Base-by-base conservation (phyloP, 1,284 basidiomycete genomes). In the Papiliotrema flavescens region DNA sequence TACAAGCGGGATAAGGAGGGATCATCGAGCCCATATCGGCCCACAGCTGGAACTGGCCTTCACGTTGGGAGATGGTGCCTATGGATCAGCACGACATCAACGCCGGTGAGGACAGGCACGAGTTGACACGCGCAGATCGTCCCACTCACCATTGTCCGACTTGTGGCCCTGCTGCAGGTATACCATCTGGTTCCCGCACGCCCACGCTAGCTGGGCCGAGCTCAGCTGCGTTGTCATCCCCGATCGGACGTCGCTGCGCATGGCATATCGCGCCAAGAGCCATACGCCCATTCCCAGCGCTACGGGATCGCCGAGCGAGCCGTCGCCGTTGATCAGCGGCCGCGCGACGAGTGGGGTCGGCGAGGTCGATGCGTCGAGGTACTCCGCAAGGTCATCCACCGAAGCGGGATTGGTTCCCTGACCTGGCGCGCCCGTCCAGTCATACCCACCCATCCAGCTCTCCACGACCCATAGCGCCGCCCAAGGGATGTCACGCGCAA, bases 1-100 rank as follows among this genome's bases (percentile, higher is more conserved):
- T 22, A 63, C 63, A 83, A 0, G 83, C 83, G 3, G 84, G 69
- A 69, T 83, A 84, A 0, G 84, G 84, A 5, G 82, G 82, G 4
- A 80, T 83, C 84, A 85, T 85, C 66, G 81, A 84, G 0, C 84
- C 74, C 58, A 73, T 79, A 65, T 85, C 83, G n/a, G 81, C 77
- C 83, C 83, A 76, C 9, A 74, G 59, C 56, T 84, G 66, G 22
- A 57, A 63, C 22, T 56, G 23, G 35, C 56, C 54, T 26, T 62
- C 63, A 32, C 70, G 61, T 60, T 65, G 62, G 20, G 64, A 66
- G 45, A 69, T 63, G 19, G 60, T 62, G 0, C 59, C 62, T 61
- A 28, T 39, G n/a, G 20, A 22, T 22, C n/a, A n/a, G n/a, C n/a
- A n/a, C n/a, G n/a, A n/a, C n/a, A n/a, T n/a, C n/a, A n/a, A n/a